Base-by-base conservation (phyloP, 164 flowering plant genomes). In the Tetrastigma voinierianum region DNA sequence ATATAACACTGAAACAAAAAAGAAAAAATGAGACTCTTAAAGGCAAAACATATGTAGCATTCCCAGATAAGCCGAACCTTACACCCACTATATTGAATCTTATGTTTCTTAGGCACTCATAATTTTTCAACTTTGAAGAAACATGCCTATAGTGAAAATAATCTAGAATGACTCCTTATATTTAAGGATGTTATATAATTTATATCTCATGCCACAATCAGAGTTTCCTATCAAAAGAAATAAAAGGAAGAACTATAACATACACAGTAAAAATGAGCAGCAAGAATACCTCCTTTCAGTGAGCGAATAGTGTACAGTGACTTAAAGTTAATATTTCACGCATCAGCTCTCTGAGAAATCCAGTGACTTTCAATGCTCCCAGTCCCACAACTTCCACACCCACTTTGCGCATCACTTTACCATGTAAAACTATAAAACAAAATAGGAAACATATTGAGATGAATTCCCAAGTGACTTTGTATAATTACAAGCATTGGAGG, bases 221-320 rank as follows among this genome's bases (percentile, higher is more conserved):
- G 18, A 16, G 49, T 45, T 17, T 15, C 18, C 19, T 57, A 40
- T 44, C 45, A 58, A 17, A 1, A 11, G 45, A 7, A 59, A 15
- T n/a, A 14, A 8, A 32, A 13, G 8, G 18, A 18, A 4, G 7
- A 18, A 44, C 40, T 3, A 7, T 32, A 45, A 15, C 48, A 59
- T 13, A 8, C 19, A 17, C 11, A n/a, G 9, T 21, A 13, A 47
- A 48, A 48, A 12, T 14, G 16, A 23, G n/a, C 51, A 19, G 20
- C 11, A 47, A 9, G 10, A 9, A 24, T 81, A 93, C 98, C 97
- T 92, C 98, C n/a, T 77, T 95, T 95, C 72, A 95, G 75, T 20
- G 93, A 77, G 66, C 98, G 94, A 64, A 95, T 90, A 53, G 98
- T 92, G 82, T 95, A 91, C 51, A 90, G 66, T 2, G 98, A 91